Conservation (phyloP, 805 yeast genomes). For the Zygosaccharomyces bailii region DNA sequence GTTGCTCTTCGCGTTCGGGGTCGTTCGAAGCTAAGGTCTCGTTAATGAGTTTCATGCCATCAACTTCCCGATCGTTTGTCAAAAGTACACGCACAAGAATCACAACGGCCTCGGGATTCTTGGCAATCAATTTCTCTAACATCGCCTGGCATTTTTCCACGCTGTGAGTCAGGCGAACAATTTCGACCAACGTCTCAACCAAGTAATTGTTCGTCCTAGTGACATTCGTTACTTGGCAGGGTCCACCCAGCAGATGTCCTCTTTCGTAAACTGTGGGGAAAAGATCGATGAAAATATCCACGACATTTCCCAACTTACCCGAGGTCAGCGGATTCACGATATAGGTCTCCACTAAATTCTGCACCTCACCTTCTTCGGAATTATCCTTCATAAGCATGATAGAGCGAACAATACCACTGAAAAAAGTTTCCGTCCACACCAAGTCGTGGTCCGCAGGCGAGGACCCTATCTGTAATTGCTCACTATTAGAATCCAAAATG, state of each 20-base stretch:
- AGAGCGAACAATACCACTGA: slow-evolving; percentile 68
- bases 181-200: slow-evolving; percentile 32
- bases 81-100: slow-evolving; percentile 34
- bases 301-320: slow-evolving; percentile 33
- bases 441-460: slow-evolving; percentile 49
- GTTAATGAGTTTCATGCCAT: slow-evolving; percentile 34
- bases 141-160: slow-evolving; percentile 27
- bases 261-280: slow-evolving; percentile 34
- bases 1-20: slow-evolving; percentile 5
- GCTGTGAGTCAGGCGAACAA: slow-evolving; percentile 31
- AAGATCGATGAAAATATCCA: slow-evolving; percentile 31
- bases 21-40: slow-evolving; percentile 27
- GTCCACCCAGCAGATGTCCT: slow-evolving; percentile 34
- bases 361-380: slow-evolving; percentile 67
- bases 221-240: slow-evolving; percentile 31
- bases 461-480: slow-evolving; percentile 22
- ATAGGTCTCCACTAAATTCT: slow-evolving; percentile 76
- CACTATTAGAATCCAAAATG: slow-evolving; percentile 32
- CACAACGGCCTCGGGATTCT: slow-evolving; percentile 30
- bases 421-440: slow-evolving; percentile 53
- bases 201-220: slow-evolving; percentile 36
- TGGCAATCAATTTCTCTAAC: slow-evolving; percentile 24
- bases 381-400: slow-evolving; percentile 41
- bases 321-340: slow-evolving; percentile 67
- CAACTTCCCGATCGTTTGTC: slow-evolving; percentile 36